Percentiles rank a stretch among this genome's conserved stretches.
Conservation (phyloP, 2,329 filamentous ascomycete genomes). For the Phyllosticta citriasiana region DNA sequence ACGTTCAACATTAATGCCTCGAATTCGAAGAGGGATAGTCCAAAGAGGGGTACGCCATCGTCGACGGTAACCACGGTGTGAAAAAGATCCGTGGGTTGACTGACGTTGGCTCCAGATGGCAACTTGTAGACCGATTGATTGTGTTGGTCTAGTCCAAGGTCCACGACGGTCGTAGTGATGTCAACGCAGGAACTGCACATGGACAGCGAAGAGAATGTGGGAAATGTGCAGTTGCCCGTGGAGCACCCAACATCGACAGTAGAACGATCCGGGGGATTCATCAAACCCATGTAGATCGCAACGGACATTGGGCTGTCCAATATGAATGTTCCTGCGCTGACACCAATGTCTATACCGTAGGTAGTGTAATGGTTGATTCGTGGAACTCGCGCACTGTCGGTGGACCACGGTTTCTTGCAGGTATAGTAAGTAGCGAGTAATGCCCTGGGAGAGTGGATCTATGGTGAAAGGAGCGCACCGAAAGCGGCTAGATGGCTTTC, state of each 20-base stretch:
- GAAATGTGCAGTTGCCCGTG: constrained; percentile 5
- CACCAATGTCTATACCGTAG: not conserved
- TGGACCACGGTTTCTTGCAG: not conserved
- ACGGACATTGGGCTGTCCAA: not conserved
- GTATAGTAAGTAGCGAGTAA: not conserved
- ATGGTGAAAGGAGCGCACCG: not conserved
- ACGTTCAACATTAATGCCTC: too few relatives aligned
- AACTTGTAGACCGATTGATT: not conserved
- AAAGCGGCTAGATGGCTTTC: not conserved
- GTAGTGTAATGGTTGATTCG: not conserved
- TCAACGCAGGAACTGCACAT: constrained; percentile 1
- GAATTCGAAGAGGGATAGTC: too few relatives aligned
- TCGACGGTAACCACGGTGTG: too few relatives aligned
- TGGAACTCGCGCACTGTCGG: not conserved
- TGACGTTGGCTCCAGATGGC: not conserved
- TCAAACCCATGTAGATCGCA: not conserved
- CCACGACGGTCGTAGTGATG: not conserved
- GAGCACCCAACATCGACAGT: not conserved
- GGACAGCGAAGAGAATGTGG: not conserved
- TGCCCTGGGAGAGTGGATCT: not conserved
- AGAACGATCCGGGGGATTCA: not conserved
- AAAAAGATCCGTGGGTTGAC: too few relatives aligned
- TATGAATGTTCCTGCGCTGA: not conserved
- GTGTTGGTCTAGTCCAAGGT: not conserved
- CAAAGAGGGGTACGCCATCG: too few relatives aligned